Conservation (phyloP, 257 asterid genomes). For the Nicotiana otophora region DNA sequence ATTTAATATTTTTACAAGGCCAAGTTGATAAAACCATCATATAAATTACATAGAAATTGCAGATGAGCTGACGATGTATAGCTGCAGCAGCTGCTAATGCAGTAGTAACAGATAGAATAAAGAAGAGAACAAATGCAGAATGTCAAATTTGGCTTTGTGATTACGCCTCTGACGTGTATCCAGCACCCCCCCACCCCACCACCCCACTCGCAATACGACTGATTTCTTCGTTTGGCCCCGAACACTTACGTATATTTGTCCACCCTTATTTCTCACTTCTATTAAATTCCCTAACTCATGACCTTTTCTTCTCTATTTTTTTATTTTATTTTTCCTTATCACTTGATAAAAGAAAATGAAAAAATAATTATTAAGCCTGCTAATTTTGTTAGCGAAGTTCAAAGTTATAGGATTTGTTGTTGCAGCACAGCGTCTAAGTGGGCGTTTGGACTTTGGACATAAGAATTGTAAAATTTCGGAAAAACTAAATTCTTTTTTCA, state of each 20-base stretch:
- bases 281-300: not conserved
- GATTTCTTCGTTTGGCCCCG: constrained; percentile 1
- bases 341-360: not conserved
- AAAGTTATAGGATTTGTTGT: not conserved
- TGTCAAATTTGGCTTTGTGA: not conserved
- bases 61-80: not conserved
- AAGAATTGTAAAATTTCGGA: too few species aligned
- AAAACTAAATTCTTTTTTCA: too few species aligned
- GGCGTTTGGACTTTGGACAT: not conserved
- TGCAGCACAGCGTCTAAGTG: not conserved
- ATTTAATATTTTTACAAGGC: not conserved
- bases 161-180: constrained; percentile 11
- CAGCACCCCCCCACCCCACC: not conserved
- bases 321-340: too few species aligned
- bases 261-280: not conserved
- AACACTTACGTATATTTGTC: not conserved
- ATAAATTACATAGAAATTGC: not conserved
- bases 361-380: not conserved
- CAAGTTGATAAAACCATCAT: not conserved
- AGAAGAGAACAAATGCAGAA: not conserved
- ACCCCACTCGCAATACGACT: not conserved
- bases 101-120: not conserved
- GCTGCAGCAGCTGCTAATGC: not conserved
- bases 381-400: not conserved
- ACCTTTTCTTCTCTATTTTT: not conserved